Evolutionary conservation across 1,139 yeast species (phyloP).

Genomic region (Debaryomyces coudertii): DNA sequence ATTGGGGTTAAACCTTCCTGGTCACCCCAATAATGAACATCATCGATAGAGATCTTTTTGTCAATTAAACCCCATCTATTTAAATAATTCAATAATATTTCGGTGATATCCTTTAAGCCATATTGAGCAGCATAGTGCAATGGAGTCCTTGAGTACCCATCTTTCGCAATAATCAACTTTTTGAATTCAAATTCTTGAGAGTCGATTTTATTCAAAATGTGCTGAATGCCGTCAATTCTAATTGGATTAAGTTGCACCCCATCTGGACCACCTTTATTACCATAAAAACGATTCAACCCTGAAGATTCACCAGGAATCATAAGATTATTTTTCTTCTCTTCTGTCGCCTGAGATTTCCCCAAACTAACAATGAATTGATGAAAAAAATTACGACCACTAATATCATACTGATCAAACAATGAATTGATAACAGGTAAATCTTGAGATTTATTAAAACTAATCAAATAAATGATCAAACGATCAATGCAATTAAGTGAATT

Average conservation of each 20-base stretch:
- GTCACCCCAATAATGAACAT: constrained; percentile 72
- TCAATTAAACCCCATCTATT: constrained; percentile 33
- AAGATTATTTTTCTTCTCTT: constrained; percentile 22
- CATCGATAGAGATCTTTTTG: constrained; percentile 58
- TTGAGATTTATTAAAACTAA: constrained; percentile 18
- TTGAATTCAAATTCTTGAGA: constrained; percentile 33
- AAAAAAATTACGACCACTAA: constrained; percentile 80
- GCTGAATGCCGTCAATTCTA: constrained; percentile 34
- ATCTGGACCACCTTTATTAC: constrained; percentile 59
- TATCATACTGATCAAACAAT: constrained; percentile 64
- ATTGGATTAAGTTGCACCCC: constrained; percentile 42
- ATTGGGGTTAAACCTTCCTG: constrained; percentile 81
- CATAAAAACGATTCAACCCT: constrained; percentile 34
- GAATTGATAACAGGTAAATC: constrained; percentile 27
- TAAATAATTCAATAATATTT: constrained; percentile 54
- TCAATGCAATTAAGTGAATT: constrained; percentile 60
- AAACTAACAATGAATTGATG: constrained; percentile 80
- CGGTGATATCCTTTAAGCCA: constrained; percentile 70
- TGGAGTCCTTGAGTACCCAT: constrained; percentile 81
- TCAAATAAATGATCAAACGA: constrained; percentile 41
- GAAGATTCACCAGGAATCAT: constrained; percentile 42
- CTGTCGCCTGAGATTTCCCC: constrained; percentile 55
- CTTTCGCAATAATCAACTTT: constrained; percentile 63
- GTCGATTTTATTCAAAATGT: constrained; percentile 48
- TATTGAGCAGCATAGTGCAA: constrained; percentile 89